phyloP scores from a whole-genome alignment of 2,329 filamentous ascomycete genomes.

The Xylariaceae sp. region DNA sequence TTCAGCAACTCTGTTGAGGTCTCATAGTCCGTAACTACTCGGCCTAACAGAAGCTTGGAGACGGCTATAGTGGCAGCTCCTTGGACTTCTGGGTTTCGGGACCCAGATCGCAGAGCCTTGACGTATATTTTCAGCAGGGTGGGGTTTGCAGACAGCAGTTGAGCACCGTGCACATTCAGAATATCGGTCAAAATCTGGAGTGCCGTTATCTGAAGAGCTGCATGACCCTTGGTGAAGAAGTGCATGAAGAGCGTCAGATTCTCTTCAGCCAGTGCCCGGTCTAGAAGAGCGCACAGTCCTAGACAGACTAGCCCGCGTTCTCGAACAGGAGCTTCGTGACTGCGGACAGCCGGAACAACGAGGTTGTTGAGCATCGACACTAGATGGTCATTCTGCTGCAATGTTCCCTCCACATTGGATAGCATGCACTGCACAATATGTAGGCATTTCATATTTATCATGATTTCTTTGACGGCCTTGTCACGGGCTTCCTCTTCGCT shows the following conservation, averaged over 20 bases:
- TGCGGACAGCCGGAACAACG: slow-evolving; percentile 92
- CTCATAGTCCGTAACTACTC: slow-evolving; percentile 74
- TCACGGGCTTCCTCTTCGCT: slow-evolving; percentile 71
- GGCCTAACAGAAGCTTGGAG: slow-evolving; percentile 84
- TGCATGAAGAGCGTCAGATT: slow-evolving; percentile 94
- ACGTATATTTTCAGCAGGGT: slow-evolving; percentile 85
- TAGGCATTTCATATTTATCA: slow-evolving; percentile 98
- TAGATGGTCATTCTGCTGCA: slow-evolving; percentile 90
- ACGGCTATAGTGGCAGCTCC: slow-evolving; percentile 81
- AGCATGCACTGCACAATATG: slow-evolving; percentile 98
- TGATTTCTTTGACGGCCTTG: slow-evolving; percentile 86
- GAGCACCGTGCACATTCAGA: slow-evolving; percentile 83
- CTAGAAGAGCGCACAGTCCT: slow-evolving; percentile 88
- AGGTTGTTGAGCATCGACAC: slow-evolving; percentile 98
- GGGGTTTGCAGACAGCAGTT: slow-evolving; percentile 72
- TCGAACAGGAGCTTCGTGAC: slow-evolving; percentile 89
- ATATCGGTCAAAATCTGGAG: slow-evolving; percentile 94
- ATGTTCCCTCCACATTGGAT: slow-evolving; percentile 84
- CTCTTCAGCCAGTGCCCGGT: slow-evolving; percentile 88
- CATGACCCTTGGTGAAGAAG: slow-evolving; percentile 92
- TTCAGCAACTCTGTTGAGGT: slow-evolving; percentile 78
- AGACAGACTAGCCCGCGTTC: slow-evolving; percentile 90
- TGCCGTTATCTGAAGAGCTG: slow-evolving; percentile 86
- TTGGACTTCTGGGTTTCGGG: slow-evolving; percentile 75
- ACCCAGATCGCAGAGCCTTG: slow-evolving; percentile 77